Percentiles rank a stretch among this genome's conserved stretches.
Conservation (phyloP, 1,139 yeast species). For the Insectozyma bohioensis region DNA sequence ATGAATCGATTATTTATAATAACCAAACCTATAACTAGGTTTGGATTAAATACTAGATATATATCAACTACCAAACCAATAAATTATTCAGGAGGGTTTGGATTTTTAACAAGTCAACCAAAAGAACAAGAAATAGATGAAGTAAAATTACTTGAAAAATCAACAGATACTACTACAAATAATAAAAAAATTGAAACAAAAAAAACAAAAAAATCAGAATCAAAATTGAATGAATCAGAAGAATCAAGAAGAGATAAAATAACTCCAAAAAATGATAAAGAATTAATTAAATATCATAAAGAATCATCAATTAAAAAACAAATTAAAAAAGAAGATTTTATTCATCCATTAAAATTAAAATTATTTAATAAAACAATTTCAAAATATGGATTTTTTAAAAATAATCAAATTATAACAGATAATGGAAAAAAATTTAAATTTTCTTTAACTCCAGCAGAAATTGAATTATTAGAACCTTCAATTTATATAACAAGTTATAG, state of each 20-base stretch:
- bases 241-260: slow-evolving; percentile 11
- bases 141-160: slow-evolving; percentile 2
- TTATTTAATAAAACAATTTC: slow-evolving; percentile 63
- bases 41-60: slow-evolving; percentile 1
- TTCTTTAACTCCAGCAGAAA: slow-evolving; percentile 59
- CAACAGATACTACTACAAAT: not conserved
- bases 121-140: slow-evolving; percentile 4
- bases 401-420: slow-evolving; percentile 53
- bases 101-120: slow-evolving; percentile 9
- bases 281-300: slow-evolving; percentile 34
- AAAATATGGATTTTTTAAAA: slow-evolving; percentile 73
- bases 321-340: slow-evolving; percentile 32
- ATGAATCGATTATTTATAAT: slow-evolving; percentile 12
- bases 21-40: slow-evolving; percentile 9
- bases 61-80: slow-evolving; percentile 2
- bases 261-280: slow-evolving; percentile 32
- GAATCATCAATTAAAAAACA: slow-evolving; percentile 31
- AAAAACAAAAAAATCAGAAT: slow-evolving; percentile 14
- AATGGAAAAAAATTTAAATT: slow-evolving; percentile 55
- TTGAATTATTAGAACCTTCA: slow-evolving; percentile 81
- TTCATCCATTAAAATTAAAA: slow-evolving; percentile 73
- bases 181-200: slow-evolving; percentile 3
- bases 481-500: slow-evolving; percentile 75
- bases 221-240: slow-evolving; percentile 12
- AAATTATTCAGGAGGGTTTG: slow-evolving; percentile 4